Evolutionary conservation across 345 rosid species (phyloP).

Genomic region (Corchorus capsularis): DNA sequence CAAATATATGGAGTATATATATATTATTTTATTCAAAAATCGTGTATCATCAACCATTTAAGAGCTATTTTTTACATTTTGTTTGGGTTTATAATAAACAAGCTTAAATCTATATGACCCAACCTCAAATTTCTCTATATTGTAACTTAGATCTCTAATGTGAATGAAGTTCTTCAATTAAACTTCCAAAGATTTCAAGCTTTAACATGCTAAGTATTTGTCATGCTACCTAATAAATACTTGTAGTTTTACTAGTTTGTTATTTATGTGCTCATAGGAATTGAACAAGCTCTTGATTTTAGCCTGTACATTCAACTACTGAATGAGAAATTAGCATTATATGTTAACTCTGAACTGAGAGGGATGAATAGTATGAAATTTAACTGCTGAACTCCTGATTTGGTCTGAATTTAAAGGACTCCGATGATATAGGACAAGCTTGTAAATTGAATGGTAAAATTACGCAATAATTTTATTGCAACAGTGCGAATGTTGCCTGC

Average conservation of each 20-base stretch:
- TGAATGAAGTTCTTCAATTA: neutral
- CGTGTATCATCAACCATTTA: neutral
- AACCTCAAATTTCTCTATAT: neutral
- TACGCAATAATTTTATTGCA: neutral
- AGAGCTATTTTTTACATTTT: neutral
- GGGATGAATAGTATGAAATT: neutral
- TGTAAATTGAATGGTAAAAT: conserved; percentile 4
- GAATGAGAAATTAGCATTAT: neutral
- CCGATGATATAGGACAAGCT: neutral
- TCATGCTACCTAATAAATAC: neutral
- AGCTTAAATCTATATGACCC: neutral
- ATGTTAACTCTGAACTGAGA: neutral
- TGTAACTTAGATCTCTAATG: neutral
- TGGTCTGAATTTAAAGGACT: neutral
- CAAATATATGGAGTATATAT: neutral
- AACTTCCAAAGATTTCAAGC: neutral
- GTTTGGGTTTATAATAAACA: neutral
- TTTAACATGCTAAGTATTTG: neutral
- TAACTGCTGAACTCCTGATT: neutral
- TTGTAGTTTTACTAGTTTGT: neutral
- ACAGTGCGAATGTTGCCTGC: neutral
- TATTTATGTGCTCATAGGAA: neutral
- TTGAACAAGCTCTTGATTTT: neutral
- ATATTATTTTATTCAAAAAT: neutral
- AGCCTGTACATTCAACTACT: neutral